Evolutionary conservation across 176 grass and related monocot genomes (phyloP), one percentile per base, ranked within the genome.

Genomic region (Tuctoria greenei): DNA sequence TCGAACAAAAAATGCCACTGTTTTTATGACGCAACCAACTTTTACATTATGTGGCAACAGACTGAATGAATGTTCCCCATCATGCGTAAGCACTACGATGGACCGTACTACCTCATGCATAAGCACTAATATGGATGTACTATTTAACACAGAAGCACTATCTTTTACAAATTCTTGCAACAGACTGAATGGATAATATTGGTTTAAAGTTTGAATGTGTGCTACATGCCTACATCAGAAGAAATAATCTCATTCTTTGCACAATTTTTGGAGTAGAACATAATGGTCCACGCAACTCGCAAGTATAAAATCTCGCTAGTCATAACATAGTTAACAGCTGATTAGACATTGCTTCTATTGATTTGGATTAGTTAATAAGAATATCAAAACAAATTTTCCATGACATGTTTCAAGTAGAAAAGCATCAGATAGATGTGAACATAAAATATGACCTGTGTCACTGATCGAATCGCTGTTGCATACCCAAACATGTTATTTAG

Each of bases 401-500:
- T 55, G 15, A 47, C 35, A 79, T 44, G 39, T 20, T 20, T 34
- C 43, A 68, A 49, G 52, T 24, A 39, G 18, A 23, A 39, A 25
- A 81, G 65, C 4, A 78, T 56, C 11, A 23, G 2, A 57, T 59
- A 59, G 6, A 64, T 11, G 58, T 64, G 60, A 43, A 43, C 9
- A 86, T 62, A 75, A 73, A 59, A 71, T 74, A 6, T 72, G 0
- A 94, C 95, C 89, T 98, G 95, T 76, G 95, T 98, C 73, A 94
- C 87, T 78, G 95, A 98, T 46, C 91, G 91, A 77, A 98, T 87
- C 7, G 82, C 56, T 69, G 95, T 98, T 25, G 95, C 87, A 58
- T 94, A 98, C 69, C 95, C 95, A 62, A 98, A 98, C 95, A 94
- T 98, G 66, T 98, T 94, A 79, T 98, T 98, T 44, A 98, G 85